Evolutionary conservation across 2,329 filamentous ascomycete genomes (phyloP), one percentile per base, ranked within the genome.

Genomic region (Dryadomyces quercus-mongolicae): DNA sequence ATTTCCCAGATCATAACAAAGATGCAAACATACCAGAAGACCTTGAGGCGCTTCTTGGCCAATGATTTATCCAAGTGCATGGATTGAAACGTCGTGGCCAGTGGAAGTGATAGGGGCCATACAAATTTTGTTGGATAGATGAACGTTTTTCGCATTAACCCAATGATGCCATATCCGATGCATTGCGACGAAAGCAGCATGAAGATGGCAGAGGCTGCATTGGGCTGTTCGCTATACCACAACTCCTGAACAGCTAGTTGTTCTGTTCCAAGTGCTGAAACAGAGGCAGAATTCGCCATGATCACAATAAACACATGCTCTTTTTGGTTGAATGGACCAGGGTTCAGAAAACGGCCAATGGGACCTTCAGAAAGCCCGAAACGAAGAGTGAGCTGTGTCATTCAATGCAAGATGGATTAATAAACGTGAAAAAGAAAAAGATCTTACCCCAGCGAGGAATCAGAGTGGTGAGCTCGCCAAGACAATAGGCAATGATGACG

Each of bases 51-150:
- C 54, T 68, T 66, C 49, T 66, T 69, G 1, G 68, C 71, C 36
- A 68, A 66, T 0, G 58, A 66, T 44, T 59, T 59, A 20, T 62
- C 52, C 15, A 60, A 59, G 51, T 62, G 61, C 52, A 65, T 58
- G 1, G 63, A 61, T 52, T 64, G 60, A 44, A 65, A 50, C 31
- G 64, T 51, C 12, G 62, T 55, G 15, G 56, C 61, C 2, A 64
- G 54, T 10, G 62, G 62, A n/a, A 63, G 56, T 43, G 56, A 55
- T 53, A 64, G 62, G 1, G 71, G 73, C 66, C 68, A 74, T n/a
- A 74, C 50, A 64, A 77, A 74, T 55, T 72, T 72, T 16, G 71
- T 74, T 1, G 74, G 74, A 56, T 72, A 71, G 0, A 77, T 67
- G 10, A 76, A 60, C 3, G 71, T 65, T 20, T 68, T 65, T 13